Conservation (phyloP, 225 moss, liverwort and hornwort genomes). For the Asterella californica region DNA sequence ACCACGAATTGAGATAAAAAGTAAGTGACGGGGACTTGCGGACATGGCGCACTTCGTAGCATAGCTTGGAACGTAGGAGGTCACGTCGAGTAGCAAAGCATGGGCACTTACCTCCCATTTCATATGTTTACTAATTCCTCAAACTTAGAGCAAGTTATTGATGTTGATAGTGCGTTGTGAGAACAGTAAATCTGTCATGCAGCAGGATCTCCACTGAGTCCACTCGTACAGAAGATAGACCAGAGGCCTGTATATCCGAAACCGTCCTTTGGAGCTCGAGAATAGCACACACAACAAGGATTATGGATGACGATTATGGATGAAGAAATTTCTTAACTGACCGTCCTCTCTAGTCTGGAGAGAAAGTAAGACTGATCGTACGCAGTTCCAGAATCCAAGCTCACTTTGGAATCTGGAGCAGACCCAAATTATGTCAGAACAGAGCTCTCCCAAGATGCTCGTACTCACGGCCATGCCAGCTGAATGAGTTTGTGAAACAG, state of each 20-base stretch:
- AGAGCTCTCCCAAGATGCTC: neutral
- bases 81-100: neutral
- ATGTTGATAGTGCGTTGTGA: neutral
- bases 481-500: neutral
- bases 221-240: neutral
- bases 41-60: neutral
- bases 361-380: neutral
- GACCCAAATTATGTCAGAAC: constrained; percentile 1
- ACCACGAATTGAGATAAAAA: neutral
- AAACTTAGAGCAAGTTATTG: neutral
- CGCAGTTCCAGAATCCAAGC: neutral
- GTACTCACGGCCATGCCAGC: neutral
- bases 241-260: neutral
- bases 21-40: neutral
- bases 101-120: neutral
- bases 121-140: neutral
- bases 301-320: neutral
- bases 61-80: too few species aligned
- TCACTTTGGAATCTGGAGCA: neutral
- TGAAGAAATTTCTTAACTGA: neutral
- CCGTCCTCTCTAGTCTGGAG: neutral
- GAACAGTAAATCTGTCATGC: neutral
- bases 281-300: neutral
- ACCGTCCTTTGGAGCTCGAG: neutral
- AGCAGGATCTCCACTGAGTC: neutral